A percentile compares a stretch with the other conserved stretches of the same genome.
phyloP scores from a whole-genome alignment of 2,329 filamentous ascomycete species.

The Grosmannia clavigera region DNA sequence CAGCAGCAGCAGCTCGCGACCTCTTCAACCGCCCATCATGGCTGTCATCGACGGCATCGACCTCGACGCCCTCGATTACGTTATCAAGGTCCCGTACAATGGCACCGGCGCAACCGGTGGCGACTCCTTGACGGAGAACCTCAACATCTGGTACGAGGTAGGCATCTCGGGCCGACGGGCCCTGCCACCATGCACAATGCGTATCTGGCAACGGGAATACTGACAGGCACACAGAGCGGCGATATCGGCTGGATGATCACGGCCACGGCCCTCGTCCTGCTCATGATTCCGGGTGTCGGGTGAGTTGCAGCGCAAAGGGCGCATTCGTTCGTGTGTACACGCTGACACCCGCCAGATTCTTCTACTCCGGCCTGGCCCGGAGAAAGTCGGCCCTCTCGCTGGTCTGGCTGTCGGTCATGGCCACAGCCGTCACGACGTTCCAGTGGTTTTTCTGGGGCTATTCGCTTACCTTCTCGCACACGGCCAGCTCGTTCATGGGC shows the following conservation, averaged over 20 bases:
- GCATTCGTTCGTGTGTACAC: too few species aligned
- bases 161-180: slow-evolving; percentile 13
- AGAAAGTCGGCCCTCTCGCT: slow-evolving; percentile 81
- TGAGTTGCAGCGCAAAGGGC: slow-evolving; percentile 21
- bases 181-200: slow-evolving; percentile 7
- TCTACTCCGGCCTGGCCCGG: slow-evolving; percentile 82
- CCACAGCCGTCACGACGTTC: slow-evolving; percentile 69
- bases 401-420: slow-evolving; percentile 85
- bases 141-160: slow-evolving; percentile 71
- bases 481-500: slow-evolving; percentile 63
- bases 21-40: slow-evolving; percentile 15
- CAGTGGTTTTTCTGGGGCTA: slow-evolving; percentile 96
- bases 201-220: slow-evolving; percentile 9
- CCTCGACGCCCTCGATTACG: slow-evolving; percentile 31
- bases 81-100: slow-evolving; percentile 46
- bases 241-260: slow-evolving; percentile 80
- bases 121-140: slow-evolving; percentile 51
- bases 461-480: slow-evolving; percentile 70
- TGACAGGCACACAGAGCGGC: slow-evolving; percentile 50
- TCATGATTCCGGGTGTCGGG: slow-evolving; percentile 89
- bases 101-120: slow-evolving; percentile 52
- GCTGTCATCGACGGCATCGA: slow-evolving; percentile 25
- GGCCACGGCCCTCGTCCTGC: slow-evolving; percentile 67
- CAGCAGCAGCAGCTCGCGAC: not conserved
- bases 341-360: slow-evolving; percentile 42